These are phyloP conservation scores for Talaromyces sp. DNA, from an alignment of 2,329 filamentous ascomycete species.

Conservation along the genomic window DNA sequence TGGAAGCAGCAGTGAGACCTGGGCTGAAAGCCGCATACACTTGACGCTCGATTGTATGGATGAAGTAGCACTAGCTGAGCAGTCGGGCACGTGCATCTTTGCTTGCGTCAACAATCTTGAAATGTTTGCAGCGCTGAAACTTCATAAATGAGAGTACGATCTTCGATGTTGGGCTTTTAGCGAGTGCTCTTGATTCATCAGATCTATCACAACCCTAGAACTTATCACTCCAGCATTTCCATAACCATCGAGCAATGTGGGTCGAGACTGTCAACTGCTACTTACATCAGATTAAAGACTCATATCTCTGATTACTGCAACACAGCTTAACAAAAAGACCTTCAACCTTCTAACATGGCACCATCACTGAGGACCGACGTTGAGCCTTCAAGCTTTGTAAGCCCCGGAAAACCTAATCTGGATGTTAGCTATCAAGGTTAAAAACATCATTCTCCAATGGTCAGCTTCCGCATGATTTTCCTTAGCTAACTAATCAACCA, in stretches of 20 bases:
- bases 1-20: neutral
- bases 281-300: neutral
- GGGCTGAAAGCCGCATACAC: neutral
- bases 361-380: slow-evolving; percentile 12
- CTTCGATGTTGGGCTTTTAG: neutral
- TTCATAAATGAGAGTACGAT: neutral
- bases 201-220: neutral
- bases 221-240: neutral
- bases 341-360: slow-evolving; percentile 5
- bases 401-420: slow-evolving; percentile 32
- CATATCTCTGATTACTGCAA: neutral
- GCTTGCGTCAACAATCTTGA: neutral
- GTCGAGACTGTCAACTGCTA: neutral
- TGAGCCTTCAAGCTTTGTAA: slow-evolving; percentile 4
- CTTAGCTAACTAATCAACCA: slow-evolving; percentile 18
- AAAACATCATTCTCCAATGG: neutral
- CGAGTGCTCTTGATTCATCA: neutral
- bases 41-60: neutral
- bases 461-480: neutral
- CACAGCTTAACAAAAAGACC: neutral
- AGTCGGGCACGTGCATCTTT: neutral
- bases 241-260: neutral
- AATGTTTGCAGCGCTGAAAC: neutral
- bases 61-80: neutral
- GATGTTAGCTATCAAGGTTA: slow-evolving; percentile 29